Base-by-base conservation (phyloP, 331 rosid species). In the Acacia concinna region DNA sequence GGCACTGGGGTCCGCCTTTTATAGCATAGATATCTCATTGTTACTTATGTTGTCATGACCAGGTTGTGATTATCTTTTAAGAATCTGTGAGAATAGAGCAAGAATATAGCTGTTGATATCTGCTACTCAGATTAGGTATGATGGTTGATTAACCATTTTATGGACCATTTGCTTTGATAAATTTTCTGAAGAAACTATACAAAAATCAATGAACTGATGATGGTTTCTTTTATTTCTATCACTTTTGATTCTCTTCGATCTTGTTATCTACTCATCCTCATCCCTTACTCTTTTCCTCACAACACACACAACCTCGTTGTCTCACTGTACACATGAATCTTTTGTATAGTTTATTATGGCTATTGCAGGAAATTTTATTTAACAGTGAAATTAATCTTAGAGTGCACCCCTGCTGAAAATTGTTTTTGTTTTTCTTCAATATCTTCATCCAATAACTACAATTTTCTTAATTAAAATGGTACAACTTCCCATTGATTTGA, bases 101-200 rank as follows among this genome's bases (percentile, higher is more conserved):
- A 52, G 51, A 80, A 15, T 40, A 38, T 44, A 25, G 38, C 17
- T 72, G 79, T 73, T 73, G 79, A 43, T 64, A 52, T 32, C 66
- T 54, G 17, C 34, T 10, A 11, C 20, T 25, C 0, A 7, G 47
- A 28, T 73, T 62, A 37, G 23, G 75, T 28, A 52, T 40, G 11
- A 38, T 25, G 20, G 60, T 46, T 71, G 44, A 34, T 30, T 80
- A 18, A n/a, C 51, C 9, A 31, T 52, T 74, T 32, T 20, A 54
- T 49, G 59, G 63, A 46, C 30, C 38, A 64, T 37, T 79, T 72
- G 34, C 40, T 27, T 49, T 73, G 13, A 73, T 12, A 73, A 20
- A 44, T 64, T 70, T 12, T 59, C 37, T 17, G 10, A 71, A 44
- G 77, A 64, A 32, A 32, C 12, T 59, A 59, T 14, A 34, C 21